phyloP scores from a whole-genome alignment of 2,329 filamentous ascomycete species.

The Ceratocystis huliohia region DNA sequence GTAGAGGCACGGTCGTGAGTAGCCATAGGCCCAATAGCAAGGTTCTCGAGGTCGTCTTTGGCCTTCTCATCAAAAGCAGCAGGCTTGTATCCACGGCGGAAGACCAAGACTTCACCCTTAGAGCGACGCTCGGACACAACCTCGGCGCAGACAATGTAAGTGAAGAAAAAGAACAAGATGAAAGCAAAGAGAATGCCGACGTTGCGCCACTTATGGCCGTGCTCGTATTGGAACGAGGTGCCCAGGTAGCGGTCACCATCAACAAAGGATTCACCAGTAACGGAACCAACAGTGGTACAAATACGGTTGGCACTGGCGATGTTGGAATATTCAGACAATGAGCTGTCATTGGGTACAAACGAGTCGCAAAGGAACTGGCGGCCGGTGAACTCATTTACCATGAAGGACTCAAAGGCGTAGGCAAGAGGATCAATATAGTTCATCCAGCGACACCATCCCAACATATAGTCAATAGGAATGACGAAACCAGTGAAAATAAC shows the following conservation, averaged over 20 bases:
- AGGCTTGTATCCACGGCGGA: constrained; percentile 55
- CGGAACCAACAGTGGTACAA: constrained; percentile 48
- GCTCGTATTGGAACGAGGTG: constrained; percentile 43
- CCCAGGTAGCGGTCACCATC: constrained; percentile 46
- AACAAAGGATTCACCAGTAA: constrained; percentile 40
- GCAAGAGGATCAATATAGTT: constrained; percentile 68
- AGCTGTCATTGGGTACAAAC: constrained; percentile 33
- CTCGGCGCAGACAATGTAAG: constrained; percentile 54
- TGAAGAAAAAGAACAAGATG: constrained; percentile 45
- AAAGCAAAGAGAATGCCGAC: constrained; percentile 57
- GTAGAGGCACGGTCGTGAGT: constrained; percentile 32
- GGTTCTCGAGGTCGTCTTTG: constrained; percentile 47
- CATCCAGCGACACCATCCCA: constrained; percentile 71
- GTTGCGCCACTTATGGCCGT: constrained; percentile 55
- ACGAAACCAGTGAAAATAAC: constrained; percentile 62
- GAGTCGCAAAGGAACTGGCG: constrained; percentile 44
- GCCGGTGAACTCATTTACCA: constrained; percentile 69
- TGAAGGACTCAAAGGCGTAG: constrained; percentile 68
- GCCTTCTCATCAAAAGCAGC: constrained; percentile 47
- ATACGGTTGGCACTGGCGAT: constrained; percentile 33
- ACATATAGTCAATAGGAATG: constrained; percentile 55
- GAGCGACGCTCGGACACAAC: constrained; percentile 54
- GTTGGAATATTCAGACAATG: constrained; percentile 30
- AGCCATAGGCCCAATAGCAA: constrained; percentile 37
- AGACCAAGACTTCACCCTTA: constrained; percentile 65